Conservation (phyloP, 768 basidiomycete genomes). For the Mycena olivaceomarginata region DNA sequence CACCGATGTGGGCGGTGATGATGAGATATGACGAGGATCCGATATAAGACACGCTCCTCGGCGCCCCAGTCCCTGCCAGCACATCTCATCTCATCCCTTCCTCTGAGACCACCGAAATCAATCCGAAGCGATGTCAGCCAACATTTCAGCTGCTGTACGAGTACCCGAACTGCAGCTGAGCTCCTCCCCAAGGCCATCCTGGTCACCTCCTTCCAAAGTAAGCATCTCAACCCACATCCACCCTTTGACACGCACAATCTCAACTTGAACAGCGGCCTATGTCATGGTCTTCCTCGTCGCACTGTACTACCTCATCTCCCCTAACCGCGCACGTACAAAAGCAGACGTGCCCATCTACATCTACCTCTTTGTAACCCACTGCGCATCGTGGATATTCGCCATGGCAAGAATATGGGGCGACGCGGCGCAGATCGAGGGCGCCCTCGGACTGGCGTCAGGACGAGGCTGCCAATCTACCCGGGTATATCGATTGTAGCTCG, state of each 20-base stretch:
- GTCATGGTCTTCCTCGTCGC: slow-evolving; percentile 2
- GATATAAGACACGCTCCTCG: not conserved
- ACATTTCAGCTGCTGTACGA: slow-evolving; percentile 27
- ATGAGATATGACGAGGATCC: no score
- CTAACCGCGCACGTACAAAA: slow-evolving; percentile 1
- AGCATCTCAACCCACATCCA: slow-evolving; percentile 4
- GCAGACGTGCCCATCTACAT: slow-evolving; percentile 33
- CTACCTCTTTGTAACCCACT: slow-evolving; percentile 38
- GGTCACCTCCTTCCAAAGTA: slow-evolving; percentile 5
- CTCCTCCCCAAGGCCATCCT: no score
- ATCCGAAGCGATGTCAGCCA: not conserved
- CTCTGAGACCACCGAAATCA: not conserved
- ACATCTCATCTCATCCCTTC: slow-evolving; percentile 22
- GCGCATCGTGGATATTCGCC: slow-evolving; percentile 36
- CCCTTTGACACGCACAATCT: not conserved
- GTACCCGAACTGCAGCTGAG: slow-evolving; percentile 4
- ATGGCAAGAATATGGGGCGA: slow-evolving; percentile 34
- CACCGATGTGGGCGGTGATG: no score
- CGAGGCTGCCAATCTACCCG: slow-evolving; percentile 29
- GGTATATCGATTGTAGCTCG: slow-evolving; percentile 35
- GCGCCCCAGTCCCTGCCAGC: slow-evolving; percentile 13
- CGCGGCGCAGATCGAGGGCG: slow-evolving; percentile 5
- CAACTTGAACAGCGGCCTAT: slow-evolving; percentile 5
- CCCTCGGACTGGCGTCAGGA: slow-evolving; percentile 29
- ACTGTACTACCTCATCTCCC: slow-evolving; percentile 5